Evolutionary conservation across 495 filamentous ascomycete species (phyloP).

Genomic region (Talaromyces thailandensis): DNA sequence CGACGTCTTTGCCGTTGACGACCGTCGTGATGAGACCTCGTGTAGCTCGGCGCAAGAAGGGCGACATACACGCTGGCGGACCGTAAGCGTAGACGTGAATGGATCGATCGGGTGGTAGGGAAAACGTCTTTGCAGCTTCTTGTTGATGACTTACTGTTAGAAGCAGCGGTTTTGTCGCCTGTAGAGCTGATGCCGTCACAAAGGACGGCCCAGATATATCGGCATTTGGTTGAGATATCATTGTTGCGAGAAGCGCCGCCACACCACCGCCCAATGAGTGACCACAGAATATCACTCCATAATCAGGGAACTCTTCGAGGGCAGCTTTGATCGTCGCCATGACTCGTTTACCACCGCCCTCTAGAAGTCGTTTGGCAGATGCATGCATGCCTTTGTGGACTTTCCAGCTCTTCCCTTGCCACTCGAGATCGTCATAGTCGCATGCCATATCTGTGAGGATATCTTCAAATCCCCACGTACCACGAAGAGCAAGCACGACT

Average conservation of each 20-base stretch:
- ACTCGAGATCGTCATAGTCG: slow-evolving; percentile 64
- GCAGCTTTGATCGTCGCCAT: slow-evolving; percentile 62
- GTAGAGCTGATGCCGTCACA: slow-evolving; percentile 33
- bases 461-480: slow-evolving; percentile 74
- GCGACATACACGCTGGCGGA: slow-evolving; percentile 63
- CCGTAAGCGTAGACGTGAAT: slow-evolving; percentile 78
- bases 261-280: slow-evolving; percentile 73
- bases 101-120: slow-evolving; percentile 54
- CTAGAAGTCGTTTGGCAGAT: slow-evolving; percentile 60
- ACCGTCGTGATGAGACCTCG: slow-evolving; percentile 69
- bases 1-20: slow-evolving; percentile 63
- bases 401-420: slow-evolving; percentile 58
- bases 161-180: slow-evolving; percentile 28
- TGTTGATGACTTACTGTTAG: slow-evolving; percentile 20
- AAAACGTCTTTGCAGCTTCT: slow-evolving; percentile 23
- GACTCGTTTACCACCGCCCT: slow-evolving; percentile 54
- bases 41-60: slow-evolving; percentile 60
- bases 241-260: slow-evolving; percentile 62
- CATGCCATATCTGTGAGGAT: slow-evolving; percentile 75
- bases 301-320: slow-evolving; percentile 59
- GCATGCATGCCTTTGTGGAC: slow-evolving; percentile 82
- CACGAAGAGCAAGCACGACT: slow-evolving; percentile 65
- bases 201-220: slow-evolving; percentile 46
- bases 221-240: slow-evolving; percentile 55
- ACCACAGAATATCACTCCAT: slow-evolving; percentile 67